Percentiles rank a stretch among this genome's conserved stretches.
phyloP scores from a whole-genome alignment of 129 eudicot genomes.

The Lonicera japonica region DNA sequence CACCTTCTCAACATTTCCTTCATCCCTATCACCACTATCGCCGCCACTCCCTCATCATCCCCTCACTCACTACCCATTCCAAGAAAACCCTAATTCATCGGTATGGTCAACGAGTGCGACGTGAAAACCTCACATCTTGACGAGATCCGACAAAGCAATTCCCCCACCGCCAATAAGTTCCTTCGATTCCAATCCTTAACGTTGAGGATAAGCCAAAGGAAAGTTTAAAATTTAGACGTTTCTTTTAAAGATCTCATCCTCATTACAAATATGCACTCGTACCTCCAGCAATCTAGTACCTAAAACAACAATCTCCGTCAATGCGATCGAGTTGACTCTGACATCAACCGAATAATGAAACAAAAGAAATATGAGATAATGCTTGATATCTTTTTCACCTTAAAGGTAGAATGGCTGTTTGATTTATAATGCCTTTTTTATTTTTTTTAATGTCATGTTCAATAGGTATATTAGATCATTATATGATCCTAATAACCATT shows the following conservation, averaged over 20 bases:
- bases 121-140: constrained; percentile 70
- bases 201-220: no score
- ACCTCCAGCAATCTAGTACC: constrained; percentile 72
- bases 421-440: no score
- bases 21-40: no score
- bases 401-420: no score
- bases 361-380: constrained; percentile 42
- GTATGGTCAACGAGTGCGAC: constrained; percentile 68
- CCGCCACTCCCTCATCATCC: no score
- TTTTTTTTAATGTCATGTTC: no score
- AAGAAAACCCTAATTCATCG: no score
- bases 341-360: constrained; percentile 70
- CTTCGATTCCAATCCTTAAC: constrained; percentile 83
- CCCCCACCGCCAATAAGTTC: constrained; percentile 87
- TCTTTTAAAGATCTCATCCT: constrained; percentile 55
- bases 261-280: constrained; percentile 43
- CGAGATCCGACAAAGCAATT: constrained; percentile 72
- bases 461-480: no score
- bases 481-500: no score
- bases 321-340: constrained; percentile 67
- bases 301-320: constrained; percentile 53
- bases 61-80: no score
- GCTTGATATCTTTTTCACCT: no score
- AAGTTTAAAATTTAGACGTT: constrained; percentile 65
- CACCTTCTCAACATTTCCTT: no score